Conservation (phyloP, 305 asterid genomes). For the Fraxinus latifolia region DNA sequence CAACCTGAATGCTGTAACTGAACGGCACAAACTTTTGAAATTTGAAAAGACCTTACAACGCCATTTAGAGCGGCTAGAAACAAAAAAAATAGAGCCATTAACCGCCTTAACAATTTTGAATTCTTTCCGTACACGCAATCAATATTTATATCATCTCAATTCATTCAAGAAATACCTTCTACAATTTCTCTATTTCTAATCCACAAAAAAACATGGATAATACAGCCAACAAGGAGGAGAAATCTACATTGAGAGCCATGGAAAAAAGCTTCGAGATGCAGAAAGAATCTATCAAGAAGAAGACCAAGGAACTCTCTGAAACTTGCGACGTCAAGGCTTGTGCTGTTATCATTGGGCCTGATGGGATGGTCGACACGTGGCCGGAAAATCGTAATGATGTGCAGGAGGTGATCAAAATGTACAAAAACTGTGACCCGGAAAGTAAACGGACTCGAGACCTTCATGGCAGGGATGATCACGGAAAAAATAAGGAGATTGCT, state of each 20-base stretch:
- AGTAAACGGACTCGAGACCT: background rate
- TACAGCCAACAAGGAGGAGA: background rate
- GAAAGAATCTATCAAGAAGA: background rate
- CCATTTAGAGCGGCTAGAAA: background rate
- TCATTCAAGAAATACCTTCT: background rate
- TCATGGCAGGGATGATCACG: background rate
- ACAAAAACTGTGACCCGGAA: background rate
- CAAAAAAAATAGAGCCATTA: background rate
- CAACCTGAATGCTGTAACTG: background rate
- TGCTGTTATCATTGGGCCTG: slow-evolving; percentile 7
- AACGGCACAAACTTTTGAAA: background rate
- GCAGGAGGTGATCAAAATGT: background rate
- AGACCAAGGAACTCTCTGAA: slow-evolving; percentile 19
- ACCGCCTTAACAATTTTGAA: background rate
- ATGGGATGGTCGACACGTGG: slow-evolving; percentile 22
- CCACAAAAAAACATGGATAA: background rate
- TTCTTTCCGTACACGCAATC: background rate
- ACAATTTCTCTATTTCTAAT: background rate
- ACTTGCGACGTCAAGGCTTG: slow-evolving; percentile 21
- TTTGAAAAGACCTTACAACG: background rate
- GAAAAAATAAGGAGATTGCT: background rate
- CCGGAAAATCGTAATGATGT: slow-evolving; percentile 22
- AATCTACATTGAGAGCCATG: background rate
- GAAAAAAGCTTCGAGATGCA: background rate
- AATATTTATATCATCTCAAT: background rate